Conservation (phyloP, 805 yeast genomes). For the Yarrowia sp. region DNA sequence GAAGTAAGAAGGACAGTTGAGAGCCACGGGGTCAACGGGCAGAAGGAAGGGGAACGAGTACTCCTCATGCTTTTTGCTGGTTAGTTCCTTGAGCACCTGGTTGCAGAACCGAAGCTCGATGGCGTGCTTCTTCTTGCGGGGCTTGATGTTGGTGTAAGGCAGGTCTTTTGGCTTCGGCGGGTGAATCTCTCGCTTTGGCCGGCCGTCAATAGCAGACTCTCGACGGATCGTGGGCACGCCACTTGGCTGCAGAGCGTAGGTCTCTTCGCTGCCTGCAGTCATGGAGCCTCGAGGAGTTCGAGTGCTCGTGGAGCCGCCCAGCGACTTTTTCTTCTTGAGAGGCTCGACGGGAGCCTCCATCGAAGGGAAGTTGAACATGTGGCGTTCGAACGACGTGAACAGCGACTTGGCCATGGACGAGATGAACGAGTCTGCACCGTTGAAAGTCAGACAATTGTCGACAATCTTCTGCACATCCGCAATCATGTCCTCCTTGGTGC, state of each 20-base stretch:
- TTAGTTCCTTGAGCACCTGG: slow-evolving; percentile 75
- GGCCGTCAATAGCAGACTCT: slow-evolving; percentile 60
- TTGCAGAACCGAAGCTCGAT: slow-evolving; percentile 86
- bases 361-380: slow-evolving; percentile 87
- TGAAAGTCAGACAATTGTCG: slow-evolving; percentile 73
- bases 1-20: slow-evolving; percentile 85
- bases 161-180: slow-evolving; percentile 95
- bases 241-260: slow-evolving; percentile 42
- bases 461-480: slow-evolving; percentile 86
- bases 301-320: slow-evolving; percentile 2
- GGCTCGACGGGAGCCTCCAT: slow-evolving; percentile 38
- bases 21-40: slow-evolving; percentile 94
- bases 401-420: slow-evolving; percentile 89
- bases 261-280: slow-evolving; percentile 29
- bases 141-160: slow-evolving; percentile 79
- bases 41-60: slow-evolving; percentile 86
- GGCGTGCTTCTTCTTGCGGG: slow-evolving; percentile 86
- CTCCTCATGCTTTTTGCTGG: slow-evolving; percentile 76
- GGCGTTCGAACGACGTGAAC: slow-evolving; percentile 90
- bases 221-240: slow-evolving; percentile 68
- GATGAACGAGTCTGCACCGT: slow-evolving; percentile 79
- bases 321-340: slow-evolving; percentile 15
- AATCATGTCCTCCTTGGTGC: slow-evolving; percentile 61
- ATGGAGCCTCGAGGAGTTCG: slow-evolving; percentile 27
- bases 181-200: slow-evolving; percentile 94